Evolutionary conservation across 805 yeast species (phyloP).

Genomic region (Yamadazyma olivae): DNA sequence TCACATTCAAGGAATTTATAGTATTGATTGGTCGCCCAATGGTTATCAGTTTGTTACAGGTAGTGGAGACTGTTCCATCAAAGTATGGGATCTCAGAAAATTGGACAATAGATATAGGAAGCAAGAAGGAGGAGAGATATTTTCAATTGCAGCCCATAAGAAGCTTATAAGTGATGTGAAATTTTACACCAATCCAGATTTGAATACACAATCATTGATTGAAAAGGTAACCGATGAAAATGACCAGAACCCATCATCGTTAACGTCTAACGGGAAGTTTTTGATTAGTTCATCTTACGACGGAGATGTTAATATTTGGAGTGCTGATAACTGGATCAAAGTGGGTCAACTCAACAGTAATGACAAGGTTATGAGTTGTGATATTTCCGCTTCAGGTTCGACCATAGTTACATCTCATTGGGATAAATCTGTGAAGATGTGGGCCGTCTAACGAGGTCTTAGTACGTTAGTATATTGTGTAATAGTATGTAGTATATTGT

Average conservation of each 20-base stretch:
- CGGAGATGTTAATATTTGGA: constrained; percentile 55
- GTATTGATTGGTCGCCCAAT: constrained; percentile 70
- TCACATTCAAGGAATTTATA: constrained; percentile 70
- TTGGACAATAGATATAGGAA: constrained; percentile 14
- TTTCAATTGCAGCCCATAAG: constrained; percentile 70
- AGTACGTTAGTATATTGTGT: too few species aligned
- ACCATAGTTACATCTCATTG: constrained; percentile 68
- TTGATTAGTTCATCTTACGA: constrained; percentile 72
- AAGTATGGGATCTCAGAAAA: constrained; percentile 81
- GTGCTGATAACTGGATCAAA: constrained; percentile 67
- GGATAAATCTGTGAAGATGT: constrained; percentile 76
- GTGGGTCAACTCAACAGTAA: constrained; percentile 51
- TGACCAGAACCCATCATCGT: constrained; percentile 24
- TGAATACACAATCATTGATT: constrained; percentile 8
- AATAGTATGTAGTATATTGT: too few species aligned
- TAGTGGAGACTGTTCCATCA: constrained; percentile 75
- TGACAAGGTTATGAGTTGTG: constrained; percentile 74
- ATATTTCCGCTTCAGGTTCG: constrained; percentile 42
- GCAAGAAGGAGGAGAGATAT: constrained; percentile 16
- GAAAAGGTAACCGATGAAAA: constrained; percentile 26
- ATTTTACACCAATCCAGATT: constrained; percentile 36
- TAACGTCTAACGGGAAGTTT: constrained; percentile 40
- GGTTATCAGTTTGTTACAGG: constrained; percentile 80
- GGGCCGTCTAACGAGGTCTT: too few species aligned
- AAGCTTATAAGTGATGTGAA: constrained; percentile 66